phyloP scores from a whole-genome alignment of 139 green algal species.

The Penium margaritaceum region DNA sequence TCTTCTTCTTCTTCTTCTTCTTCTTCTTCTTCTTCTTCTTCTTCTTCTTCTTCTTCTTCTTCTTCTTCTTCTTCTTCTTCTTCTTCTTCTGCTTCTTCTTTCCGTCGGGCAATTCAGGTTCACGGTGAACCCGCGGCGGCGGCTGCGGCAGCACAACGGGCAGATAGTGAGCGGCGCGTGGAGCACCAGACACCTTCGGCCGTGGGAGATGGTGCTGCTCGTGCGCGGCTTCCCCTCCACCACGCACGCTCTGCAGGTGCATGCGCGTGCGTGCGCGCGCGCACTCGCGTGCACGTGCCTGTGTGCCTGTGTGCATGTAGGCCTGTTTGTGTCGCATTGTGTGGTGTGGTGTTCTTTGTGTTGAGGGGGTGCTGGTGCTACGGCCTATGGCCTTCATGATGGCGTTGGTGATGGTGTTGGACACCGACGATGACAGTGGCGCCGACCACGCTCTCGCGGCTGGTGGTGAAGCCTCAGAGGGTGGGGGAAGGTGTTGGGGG shows the following conservation, averaged over 20 bases:
- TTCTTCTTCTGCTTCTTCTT: no score
- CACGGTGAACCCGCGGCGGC: constrained; percentile 71
- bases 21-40: background rate
- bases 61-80: background rate
- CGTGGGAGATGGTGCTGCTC: constrained; percentile 89
- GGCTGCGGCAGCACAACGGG: constrained; percentile 88
- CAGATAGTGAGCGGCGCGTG: constrained; percentile 66
- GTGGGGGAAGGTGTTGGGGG: no score
- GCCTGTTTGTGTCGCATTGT: no score
- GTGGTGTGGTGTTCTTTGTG: background rate
- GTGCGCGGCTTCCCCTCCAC: constrained; percentile 61
- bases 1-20: background rate
- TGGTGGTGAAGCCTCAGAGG: no score
- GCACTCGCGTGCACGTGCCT: background rate
- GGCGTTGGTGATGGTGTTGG: background rate
- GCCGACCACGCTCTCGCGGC: background rate
- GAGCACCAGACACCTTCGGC: constrained; percentile 58
- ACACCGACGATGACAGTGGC: background rate
- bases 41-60: background rate
- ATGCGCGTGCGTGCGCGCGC: background rate
- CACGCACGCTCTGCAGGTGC: constrained; percentile 62
- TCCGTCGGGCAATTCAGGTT: constrained; percentile 8
- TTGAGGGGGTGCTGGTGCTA: background rate
- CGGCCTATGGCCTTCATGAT: no score
- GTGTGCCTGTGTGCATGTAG: background rate